phyloP scores from a whole-genome alignment of 371 early-diverging fungal genomes.

The Syncephalis fuscata region DNA sequence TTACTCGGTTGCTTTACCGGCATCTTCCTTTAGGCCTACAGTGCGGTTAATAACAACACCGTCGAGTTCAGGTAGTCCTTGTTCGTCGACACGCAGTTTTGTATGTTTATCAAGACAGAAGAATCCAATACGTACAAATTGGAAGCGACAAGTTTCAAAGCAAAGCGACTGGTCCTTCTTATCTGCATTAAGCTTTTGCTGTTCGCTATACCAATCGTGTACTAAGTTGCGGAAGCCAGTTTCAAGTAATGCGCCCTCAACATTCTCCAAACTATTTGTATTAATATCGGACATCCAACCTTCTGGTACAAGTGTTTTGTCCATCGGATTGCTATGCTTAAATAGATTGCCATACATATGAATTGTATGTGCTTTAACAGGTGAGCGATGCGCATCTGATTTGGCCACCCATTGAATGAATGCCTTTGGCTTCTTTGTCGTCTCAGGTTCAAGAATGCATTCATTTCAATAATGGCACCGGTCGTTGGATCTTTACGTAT shows the following conservation, averaged over 20 bases:
- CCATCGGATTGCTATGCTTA: conserved; percentile 74
- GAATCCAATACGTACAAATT: conserved; percentile 94
- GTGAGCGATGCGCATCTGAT: conserved; percentile 59
- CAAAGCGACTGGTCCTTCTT: conserved; percentile 13
- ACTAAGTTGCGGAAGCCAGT: conserved; percentile 56
- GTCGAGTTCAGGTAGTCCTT: conserved; percentile 15
- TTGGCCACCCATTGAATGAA: conserved; percentile 98
- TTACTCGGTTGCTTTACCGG: conserved; percentile 28
- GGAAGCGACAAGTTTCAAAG: conserved; percentile 76
- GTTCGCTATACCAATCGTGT: conserved; percentile 12
- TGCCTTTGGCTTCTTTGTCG: conserved; percentile 79
- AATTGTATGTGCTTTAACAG: conserved; percentile 66
- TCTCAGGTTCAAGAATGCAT: conserved; percentile 59
- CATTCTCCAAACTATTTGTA: conserved; percentile 50
- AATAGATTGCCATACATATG: conserved; percentile 81
- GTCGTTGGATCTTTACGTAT: conserved; percentile 48
- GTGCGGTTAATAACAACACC: conserved; percentile 72
- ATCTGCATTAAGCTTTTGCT: conserved; percentile 1
- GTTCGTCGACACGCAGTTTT: conserved; percentile 26
- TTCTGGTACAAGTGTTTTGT: conserved; percentile 57
- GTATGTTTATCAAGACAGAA: conserved; percentile 92
- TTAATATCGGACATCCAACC: conserved; percentile 93
- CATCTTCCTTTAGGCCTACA: conserved; percentile 84
- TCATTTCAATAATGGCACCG: conserved; percentile 57
- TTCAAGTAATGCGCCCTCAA: conserved; percentile 66